These are phyloP conservation scores for Globisporangium sylvaticum DNA, from an alignment of 352 stramenopile species.

Conservation along the genomic window DNA sequence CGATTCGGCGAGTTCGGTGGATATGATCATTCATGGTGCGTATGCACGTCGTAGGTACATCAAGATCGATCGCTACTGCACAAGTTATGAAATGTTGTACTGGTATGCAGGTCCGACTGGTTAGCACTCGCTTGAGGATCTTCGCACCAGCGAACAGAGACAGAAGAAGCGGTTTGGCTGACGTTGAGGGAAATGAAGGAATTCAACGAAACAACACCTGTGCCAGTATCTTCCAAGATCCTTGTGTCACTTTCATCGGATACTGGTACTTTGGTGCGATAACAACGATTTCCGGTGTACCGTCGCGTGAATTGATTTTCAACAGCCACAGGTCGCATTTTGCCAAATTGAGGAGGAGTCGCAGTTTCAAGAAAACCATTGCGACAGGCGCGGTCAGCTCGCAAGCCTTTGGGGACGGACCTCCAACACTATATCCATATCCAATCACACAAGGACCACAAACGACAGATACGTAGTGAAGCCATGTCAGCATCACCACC, in stretches of 20 bases:
- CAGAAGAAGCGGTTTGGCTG: background rate
- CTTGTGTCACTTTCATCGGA: background rate
- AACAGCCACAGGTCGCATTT: background rate
- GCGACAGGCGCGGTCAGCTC: no score
- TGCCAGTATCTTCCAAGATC: background rate
- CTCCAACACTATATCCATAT: background rate
- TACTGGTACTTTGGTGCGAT: background rate
- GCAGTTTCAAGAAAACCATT: background rate
- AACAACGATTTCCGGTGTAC: background rate
- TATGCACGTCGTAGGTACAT: background rate
- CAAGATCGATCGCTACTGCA: background rate
- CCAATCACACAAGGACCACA: background rate
- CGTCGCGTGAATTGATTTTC: background rate
- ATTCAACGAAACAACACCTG: background rate
- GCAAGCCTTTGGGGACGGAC: background rate
- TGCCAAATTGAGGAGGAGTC: background rate
- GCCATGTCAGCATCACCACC: slow-evolving; percentile 1
- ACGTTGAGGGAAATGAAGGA: no score
- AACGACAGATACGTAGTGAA: background rate
- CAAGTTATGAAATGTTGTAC: background rate
- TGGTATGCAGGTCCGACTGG: background rate
- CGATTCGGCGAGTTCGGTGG: background rate
- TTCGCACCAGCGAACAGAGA: background rate
- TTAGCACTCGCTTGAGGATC: background rate
- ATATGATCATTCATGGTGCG: background rate